Conservation (phyloP, 108 stramenopile species). For the Cyclostephanos tholiformis region DNA sequence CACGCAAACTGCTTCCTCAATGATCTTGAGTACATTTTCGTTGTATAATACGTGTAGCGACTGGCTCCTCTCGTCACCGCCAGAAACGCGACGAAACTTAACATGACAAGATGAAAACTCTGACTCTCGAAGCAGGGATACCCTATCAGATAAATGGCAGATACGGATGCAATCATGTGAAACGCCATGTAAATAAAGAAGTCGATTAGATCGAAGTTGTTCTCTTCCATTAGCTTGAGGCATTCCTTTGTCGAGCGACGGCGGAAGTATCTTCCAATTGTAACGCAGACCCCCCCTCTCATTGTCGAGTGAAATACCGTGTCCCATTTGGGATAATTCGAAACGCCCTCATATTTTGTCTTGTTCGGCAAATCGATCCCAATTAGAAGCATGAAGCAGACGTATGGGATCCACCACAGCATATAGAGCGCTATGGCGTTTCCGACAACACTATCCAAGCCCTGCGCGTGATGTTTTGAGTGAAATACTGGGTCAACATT, state of each 20-base stretch:
- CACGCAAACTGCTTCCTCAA: constrained; percentile 42
- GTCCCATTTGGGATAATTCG: constrained; percentile 52
- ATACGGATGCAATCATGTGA: constrained; percentile 40
- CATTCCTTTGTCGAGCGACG: constrained; percentile 47
- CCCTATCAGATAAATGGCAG: constrained; percentile 45
- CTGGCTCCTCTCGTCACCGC: constrained; percentile 48
- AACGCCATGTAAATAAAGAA: constrained; percentile 58
- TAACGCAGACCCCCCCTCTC: constrained; percentile 42
- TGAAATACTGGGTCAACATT: neutral
- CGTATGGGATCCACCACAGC: constrained; percentile 61
- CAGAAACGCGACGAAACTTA: constrained; percentile 17
- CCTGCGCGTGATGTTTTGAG: neutral
- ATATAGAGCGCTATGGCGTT: constrained; percentile 51
- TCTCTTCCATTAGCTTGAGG: constrained; percentile 47
- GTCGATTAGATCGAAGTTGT: constrained; percentile 58
- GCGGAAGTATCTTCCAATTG: constrained; percentile 50
- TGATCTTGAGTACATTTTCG: constrained; percentile 50
- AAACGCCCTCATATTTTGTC: constrained; percentile 25
- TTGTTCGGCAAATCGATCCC: constrained; percentile 58
- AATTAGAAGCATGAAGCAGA: constrained; percentile 52
- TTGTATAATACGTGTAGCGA: constrained; percentile 62
- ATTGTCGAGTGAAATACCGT: constrained; percentile 62
- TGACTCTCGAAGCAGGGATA: constrained; percentile 50
- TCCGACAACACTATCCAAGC: constrained; percentile 51
- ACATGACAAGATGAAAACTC: constrained; percentile 27